phyloP scores from a whole-genome alignment of 2,329 filamentous ascomycete species.

The Talaromyces albobiverticillius region DNA sequence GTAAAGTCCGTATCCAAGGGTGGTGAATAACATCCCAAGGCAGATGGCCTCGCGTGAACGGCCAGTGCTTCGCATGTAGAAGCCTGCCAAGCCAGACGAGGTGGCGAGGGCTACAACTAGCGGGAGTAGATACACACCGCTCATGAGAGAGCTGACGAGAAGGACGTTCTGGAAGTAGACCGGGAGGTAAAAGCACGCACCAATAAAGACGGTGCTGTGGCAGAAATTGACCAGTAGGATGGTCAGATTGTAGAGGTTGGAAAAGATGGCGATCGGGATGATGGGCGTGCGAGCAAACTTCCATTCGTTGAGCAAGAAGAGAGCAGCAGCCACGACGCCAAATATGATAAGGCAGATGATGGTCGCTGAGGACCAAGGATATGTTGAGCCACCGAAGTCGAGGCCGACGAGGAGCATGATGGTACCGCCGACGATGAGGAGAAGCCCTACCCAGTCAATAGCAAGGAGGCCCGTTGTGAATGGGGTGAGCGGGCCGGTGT shows the following conservation, averaged over 20 bases:
- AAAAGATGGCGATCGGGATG: conserved; percentile 50
- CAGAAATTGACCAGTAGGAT: conserved; percentile 49
- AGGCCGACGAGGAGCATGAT: conserved; percentile 49
- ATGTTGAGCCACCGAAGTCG: conserved; percentile 60
- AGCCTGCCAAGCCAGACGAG: neutral
- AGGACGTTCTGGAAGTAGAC: conserved; percentile 3
- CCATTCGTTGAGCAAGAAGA: conserved; percentile 34
- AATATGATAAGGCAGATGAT: conserved; percentile 56
- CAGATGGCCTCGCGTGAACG: neutral
- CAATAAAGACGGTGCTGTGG: neutral
- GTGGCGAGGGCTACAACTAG: neutral
- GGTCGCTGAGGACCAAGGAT: conserved; percentile 54
- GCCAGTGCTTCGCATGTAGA: neutral
- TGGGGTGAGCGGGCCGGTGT: conserved; percentile 52
- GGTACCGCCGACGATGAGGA: conserved; percentile 46
- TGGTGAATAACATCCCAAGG: neutral
- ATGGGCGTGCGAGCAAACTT: conserved; percentile 28
- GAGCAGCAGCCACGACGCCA: conserved; percentile 35
- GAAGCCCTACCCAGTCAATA: conserved; percentile 51
- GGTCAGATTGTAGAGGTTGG: neutral
- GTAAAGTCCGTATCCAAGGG: neutral
- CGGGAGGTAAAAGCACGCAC: neutral
- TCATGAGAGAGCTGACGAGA: neutral
- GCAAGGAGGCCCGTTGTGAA: conserved; percentile 53
- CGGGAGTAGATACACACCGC: neutral